Evolutionary conservation across 108 stramenopile genomes (phyloP).

Genomic region (Pseudonitzschia delicatissima): DNA sequence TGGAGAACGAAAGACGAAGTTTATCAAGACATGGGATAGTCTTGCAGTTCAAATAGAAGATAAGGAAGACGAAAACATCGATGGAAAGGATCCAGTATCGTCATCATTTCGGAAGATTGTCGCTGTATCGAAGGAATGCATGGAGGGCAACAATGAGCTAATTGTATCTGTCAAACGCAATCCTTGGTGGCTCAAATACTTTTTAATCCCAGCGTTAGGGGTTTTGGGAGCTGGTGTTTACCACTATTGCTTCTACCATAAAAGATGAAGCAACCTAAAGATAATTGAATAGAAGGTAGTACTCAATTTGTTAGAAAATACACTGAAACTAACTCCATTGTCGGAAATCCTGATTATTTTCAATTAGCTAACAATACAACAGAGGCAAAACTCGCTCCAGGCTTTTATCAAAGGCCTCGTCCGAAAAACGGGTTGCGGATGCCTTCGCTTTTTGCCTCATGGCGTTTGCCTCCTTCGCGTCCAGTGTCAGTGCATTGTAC

Average conservation of each 20-base stretch:
- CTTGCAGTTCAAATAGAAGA: constrained; percentile 16
- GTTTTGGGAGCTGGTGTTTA: too few species aligned
- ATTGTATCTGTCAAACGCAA: constrained; percentile 8
- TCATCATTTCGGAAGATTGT: constrained; percentile 8
- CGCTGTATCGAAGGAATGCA: constrained; percentile 9
- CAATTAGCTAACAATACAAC: not conserved
- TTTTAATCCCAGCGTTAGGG: too few species aligned
- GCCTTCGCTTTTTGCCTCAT: constrained; percentile 50
- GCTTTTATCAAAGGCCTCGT: constrained; percentile 54
- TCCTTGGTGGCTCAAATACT: constrained; percentile 27
- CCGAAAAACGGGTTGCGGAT: constrained; percentile 69
- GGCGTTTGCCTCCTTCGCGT: constrained; percentile 16
- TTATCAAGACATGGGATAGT: constrained; percentile 35
- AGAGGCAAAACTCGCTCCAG: constrained; percentile 11
- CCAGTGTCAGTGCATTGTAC: constrained; percentile 48
- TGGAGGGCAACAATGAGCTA: constrained; percentile 19
- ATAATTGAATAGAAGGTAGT: too few species aligned
- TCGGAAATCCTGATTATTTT: too few species aligned
- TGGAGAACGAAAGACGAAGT: constrained; percentile 26
- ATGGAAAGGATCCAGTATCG: not conserved
- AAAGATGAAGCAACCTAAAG: too few species aligned
- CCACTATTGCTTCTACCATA: too few species aligned
- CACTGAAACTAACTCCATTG: too few species aligned
- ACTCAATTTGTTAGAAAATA: too few species aligned
- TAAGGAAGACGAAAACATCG: not conserved